Percentiles rank a stretch among this genome's conserved stretches.
These are phyloP conservation scores for Rhizopus arrhizus DNA, from an alignment of 371 early-diverging fungal species.

Conservation along the genomic window DNA sequence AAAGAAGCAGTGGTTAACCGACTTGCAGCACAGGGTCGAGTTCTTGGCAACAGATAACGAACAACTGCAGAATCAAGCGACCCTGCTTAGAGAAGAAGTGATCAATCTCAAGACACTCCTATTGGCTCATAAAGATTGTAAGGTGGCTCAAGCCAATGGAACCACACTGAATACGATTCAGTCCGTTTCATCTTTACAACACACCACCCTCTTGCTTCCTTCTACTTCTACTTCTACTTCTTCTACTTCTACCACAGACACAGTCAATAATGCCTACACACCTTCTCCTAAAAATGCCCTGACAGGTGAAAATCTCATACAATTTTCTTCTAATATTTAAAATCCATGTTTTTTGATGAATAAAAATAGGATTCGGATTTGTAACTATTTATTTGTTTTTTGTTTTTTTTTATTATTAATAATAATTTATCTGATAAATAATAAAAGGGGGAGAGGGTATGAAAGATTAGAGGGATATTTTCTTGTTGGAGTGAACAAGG, in stretches of 20 bases:
- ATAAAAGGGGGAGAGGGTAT: no score
- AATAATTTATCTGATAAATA: conserved; percentile 2
- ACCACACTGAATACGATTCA: conserved; percentile 11
- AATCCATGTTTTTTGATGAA: background rate
- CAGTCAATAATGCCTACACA: background rate
- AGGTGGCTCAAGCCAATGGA: conserved; percentile 70
- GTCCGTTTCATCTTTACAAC: background rate
- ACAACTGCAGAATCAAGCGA: conserved; percentile 65
- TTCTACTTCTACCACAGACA: background rate
- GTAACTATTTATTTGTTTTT: no score
- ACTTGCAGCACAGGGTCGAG: conserved; percentile 77
- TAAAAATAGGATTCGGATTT: background rate
- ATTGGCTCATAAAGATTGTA: conserved; percentile 77
- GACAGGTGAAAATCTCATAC: no score
- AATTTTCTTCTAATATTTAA: no score
- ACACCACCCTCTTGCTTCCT: background rate
- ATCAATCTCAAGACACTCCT: conserved; percentile 74
- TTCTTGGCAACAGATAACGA: conserved; percentile 73
- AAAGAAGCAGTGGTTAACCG: conserved; percentile 83
- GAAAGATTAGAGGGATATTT: conserved; percentile 13
- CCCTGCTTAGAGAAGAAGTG: conserved; percentile 70
- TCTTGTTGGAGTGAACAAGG: conserved; percentile 8
- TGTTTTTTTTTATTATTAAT: background rate
- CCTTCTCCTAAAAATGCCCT: no score
- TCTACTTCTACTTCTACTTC: background rate